Evolutionary conservation across 176 grass and related monocot species (phyloP), one percentile per base, ranked within the genome.

Genomic region (Avena sativa): DNA sequence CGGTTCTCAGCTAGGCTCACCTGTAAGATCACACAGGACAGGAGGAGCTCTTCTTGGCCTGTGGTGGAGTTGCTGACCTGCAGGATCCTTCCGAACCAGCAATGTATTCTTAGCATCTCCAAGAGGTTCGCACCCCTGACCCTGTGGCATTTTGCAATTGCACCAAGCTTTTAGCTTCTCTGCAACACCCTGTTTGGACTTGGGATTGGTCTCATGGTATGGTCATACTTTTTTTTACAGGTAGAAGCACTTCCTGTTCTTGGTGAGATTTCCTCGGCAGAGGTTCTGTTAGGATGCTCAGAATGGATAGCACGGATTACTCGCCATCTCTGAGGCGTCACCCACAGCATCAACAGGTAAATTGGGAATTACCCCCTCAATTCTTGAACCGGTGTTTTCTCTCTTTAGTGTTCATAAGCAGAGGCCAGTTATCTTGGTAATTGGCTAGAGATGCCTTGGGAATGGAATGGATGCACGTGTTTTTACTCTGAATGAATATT

Each of bases 281-380:
- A 72, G 93, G 91, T 86, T 91, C 79, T 60, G 16, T 77, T 26
- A 49, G 53, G 69, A 84, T 68, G 4, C 12, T 81, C 68, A 69
- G 80, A 26, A 86, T 82, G 75, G 74, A 89, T 28, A 87, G 80
- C 32, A 53, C 76, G 52, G 78, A 93, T 83, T 87, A 93, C 78
- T 87, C 74, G 43, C 82, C 86, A 21, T 91, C 89, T 2, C 89
- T 73, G 36, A 91, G 88, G 61, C 84, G 86, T 59, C 51, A 73
- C 66, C 72, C 77, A 74, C 88, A 86, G 57, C 73, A 83, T 71
- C 87, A 40, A 25, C 79, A 80, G 91, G 91, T 89, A 93, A 81
- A 44, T 48, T 47, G 64, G 15, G 43, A 2, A 23, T 55, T 49
- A 38, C 3, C 10, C 9, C 17, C 32, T 12, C 32, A 32, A 2